phyloP scores from a whole-genome alignment of 345 rosid genomes.

The Carallia brachiata region DNA sequence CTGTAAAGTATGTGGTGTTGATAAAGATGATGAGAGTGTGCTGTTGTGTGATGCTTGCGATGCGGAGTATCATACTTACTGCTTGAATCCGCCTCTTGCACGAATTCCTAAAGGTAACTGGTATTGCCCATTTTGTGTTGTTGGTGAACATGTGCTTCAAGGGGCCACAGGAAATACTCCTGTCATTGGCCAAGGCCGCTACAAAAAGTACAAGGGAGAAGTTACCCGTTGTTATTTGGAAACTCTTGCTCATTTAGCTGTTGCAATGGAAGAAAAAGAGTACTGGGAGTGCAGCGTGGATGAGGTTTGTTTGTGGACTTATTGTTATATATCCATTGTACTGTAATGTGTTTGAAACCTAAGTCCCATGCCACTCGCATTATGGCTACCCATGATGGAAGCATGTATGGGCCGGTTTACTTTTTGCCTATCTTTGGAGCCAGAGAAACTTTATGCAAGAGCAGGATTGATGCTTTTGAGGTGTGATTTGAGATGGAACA shows the following conservation, averaged over 20 bases:
- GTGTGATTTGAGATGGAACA: no score
- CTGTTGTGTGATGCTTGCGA: conserved; percentile 95
- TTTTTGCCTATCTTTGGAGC: no score
- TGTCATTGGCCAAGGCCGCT: conserved; percentile 39
- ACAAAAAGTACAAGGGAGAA: conserved; percentile 70
- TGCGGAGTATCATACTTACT: conserved; percentile 96
- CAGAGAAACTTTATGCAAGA: no score
- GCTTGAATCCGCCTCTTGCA: conserved; percentile 95
- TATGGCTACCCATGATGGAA: neutral
- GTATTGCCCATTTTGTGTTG: conserved; percentile 95
- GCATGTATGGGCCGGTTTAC: neutral
- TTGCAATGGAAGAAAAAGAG: conserved; percentile 73
- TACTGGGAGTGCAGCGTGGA: conserved; percentile 74
- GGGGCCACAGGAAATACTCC: conserved; percentile 46
- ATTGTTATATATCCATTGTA: conserved; percentile 3
- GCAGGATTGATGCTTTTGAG: no score
- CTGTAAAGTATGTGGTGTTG: conserved; percentile 96
- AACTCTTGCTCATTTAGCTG: conserved; percentile 50
- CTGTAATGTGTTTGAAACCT: neutral
- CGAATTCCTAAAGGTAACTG: conserved; percentile 98
- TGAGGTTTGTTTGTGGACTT: conserved; percentile 58
- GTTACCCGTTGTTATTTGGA: conserved; percentile 65
- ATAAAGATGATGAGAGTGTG: conserved; percentile 97
- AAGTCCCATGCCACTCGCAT: neutral
- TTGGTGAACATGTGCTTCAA: conserved; percentile 44